phyloP scores from a whole-genome alignment of 2,329 filamentous ascomycete genomes.

The Akanthomyces lecanii region DNA sequence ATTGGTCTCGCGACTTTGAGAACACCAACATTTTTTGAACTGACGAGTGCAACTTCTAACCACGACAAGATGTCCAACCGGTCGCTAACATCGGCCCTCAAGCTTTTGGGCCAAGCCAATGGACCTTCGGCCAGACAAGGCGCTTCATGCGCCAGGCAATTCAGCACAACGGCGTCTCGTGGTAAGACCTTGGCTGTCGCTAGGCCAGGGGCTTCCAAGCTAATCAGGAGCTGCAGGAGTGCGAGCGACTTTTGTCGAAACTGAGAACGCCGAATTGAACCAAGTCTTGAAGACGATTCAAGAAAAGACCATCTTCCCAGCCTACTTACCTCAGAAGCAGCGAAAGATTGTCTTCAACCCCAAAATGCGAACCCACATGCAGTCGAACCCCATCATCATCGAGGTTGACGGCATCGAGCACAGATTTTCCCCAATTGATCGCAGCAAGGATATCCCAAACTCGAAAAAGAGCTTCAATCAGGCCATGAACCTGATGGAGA shows the following conservation, averaged over 20 bases:
- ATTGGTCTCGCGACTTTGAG: constrained; percentile 13
- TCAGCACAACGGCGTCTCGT: constrained; percentile 10
- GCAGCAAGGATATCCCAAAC: constrained; percentile 39
- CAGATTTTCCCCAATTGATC: constrained; percentile 46
- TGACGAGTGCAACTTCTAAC: not conserved
- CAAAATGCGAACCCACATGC: constrained; percentile 44
- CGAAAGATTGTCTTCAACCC: constrained; percentile 48
- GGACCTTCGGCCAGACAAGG: not conserved
- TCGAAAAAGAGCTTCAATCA: constrained; percentile 35
- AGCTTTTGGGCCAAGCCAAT: constrained; percentile 2
- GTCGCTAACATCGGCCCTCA: constrained; percentile 6
- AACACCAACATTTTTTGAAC: constrained; percentile 19
- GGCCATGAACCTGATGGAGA: constrained; percentile 44
- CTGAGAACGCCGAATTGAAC: constrained; percentile 52
- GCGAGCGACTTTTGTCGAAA: constrained; percentile 44
- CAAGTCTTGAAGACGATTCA: constrained; percentile 49
- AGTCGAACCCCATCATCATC: constrained; percentile 52
- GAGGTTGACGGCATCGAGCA: constrained; percentile 54
- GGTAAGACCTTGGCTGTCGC: constrained; percentile 4
- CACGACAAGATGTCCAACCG: constrained; percentile 14
- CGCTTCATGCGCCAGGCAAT: constrained; percentile 1
- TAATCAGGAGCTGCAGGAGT: constrained; percentile 27
- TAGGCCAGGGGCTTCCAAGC: constrained; percentile 8
- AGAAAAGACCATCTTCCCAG: constrained; percentile 57
- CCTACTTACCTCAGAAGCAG: constrained; percentile 51